Evolutionary conservation across 2,329 filamentous ascomycete genomes (phyloP).

Genomic region (Metarhizium robertsii): DNA sequence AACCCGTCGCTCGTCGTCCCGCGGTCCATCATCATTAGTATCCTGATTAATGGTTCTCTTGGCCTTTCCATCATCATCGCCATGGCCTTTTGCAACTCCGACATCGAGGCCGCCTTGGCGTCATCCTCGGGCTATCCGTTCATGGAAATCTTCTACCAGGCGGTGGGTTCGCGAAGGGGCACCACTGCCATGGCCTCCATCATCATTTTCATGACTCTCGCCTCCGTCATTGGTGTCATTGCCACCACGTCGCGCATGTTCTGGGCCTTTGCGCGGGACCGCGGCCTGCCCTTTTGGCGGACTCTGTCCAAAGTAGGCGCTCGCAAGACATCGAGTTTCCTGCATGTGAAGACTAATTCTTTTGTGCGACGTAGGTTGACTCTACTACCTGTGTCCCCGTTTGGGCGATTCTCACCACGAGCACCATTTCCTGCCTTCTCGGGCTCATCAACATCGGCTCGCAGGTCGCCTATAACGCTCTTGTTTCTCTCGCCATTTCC

Average conservation of each 20-base stretch:
- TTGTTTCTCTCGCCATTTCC: conserved; percentile 20
- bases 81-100: background rate
- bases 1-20: conserved; percentile 42
- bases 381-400: conserved; percentile 18
- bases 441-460: conserved; percentile 25
- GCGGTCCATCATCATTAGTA: conserved; percentile 37
- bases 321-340: background rate
- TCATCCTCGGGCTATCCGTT: conserved; percentile 37
- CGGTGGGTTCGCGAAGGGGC: conserved; percentile 36
- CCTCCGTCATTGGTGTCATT: conserved; percentile 44
- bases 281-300: conserved; percentile 19
- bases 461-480: conserved; percentile 18
- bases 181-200: conserved; percentile 41
- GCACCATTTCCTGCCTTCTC: conserved; percentile 18
- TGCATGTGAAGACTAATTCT: background rate
- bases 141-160: conserved; percentile 47
- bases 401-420: conserved; percentile 17
- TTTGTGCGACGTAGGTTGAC: conserved; percentile 1
- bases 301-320: conserved; percentile 15
- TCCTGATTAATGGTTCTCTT: conserved; percentile 12
- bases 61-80: background rate
- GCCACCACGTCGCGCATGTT: conserved; percentile 48
- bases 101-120: background rate
- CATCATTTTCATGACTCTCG: conserved; percentile 39
- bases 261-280: conserved; percentile 39